Percentiles rank a stretch among this genome's conserved stretches.
phyloP scores from a whole-genome alignment of 140 eudicot species.

The Senecio squalidus region DNA sequence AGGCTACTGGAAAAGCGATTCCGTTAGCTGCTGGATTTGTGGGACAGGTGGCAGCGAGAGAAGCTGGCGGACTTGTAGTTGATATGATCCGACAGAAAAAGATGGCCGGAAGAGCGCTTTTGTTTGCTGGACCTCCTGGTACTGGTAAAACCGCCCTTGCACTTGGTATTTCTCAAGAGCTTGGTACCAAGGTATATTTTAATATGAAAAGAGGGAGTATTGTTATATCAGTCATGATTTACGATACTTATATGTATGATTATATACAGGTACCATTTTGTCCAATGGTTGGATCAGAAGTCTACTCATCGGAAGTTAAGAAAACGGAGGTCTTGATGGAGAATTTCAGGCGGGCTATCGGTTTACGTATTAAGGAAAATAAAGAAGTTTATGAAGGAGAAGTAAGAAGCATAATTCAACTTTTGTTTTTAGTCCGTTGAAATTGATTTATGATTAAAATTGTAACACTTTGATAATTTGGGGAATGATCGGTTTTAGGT shows the following conservation, averaged over 20 bases:
- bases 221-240: neutral
- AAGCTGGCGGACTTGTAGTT: conserved; percentile 96
- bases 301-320: conserved; percentile 96
- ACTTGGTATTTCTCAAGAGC: conserved; percentile 91
- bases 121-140: conserved; percentile 98
- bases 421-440: neutral
- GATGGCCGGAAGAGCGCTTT: conserved; percentile 94
- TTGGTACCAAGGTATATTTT: conserved; percentile 78
- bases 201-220: neutral
- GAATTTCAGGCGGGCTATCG: conserved; percentile 91
- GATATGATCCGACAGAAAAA: conserved; percentile 97
- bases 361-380: conserved; percentile 92
- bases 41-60: conserved; percentile 90
- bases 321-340: conserved; percentile 98
- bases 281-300: conserved; percentile 99
- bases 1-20: conserved; percentile 75
- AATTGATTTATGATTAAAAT: neutral
- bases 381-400: conserved; percentile 99
- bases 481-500: conserved; percentile 42
- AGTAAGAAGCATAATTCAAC: conserved; percentile 40
- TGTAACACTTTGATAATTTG: neutral
- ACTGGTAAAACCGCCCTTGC: conserved; percentile 99
- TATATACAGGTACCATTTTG: conserved; percentile 82
- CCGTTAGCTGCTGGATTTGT: conserved; percentile 97
- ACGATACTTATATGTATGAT: neutral